phyloP scores from a whole-genome alignment of 495 filamentous ascomycete genomes.

The Rostrohypoxylon terebratum region DNA sequence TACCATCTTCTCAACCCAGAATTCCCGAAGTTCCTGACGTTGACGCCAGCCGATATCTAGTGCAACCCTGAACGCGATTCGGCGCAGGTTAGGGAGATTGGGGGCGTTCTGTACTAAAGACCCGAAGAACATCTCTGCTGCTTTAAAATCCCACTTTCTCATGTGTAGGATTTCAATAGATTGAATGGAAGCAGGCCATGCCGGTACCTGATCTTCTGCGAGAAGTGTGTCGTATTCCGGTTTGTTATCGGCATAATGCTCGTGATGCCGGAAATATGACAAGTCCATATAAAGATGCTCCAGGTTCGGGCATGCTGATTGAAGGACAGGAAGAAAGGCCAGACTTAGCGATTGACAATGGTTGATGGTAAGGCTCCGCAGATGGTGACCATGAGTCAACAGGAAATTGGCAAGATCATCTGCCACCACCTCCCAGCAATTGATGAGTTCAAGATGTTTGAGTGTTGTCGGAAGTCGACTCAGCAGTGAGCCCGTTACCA shows the following conservation, averaged over 20 bases:
- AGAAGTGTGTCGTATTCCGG: slow-evolving; percentile 77
- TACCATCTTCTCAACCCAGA: slow-evolving; percentile 74
- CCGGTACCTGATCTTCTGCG: slow-evolving; percentile 67
- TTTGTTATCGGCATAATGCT: slow-evolving; percentile 68
- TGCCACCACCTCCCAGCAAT: slow-evolving; percentile 76
- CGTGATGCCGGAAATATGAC: slow-evolving; percentile 69
- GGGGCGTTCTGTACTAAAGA: slow-evolving; percentile 77
- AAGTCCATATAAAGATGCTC: slow-evolving; percentile 77
- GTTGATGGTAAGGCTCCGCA: slow-evolving; percentile 73
- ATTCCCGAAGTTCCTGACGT: slow-evolving; percentile 76
- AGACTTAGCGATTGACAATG: slow-evolving; percentile 83
- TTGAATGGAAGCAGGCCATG: slow-evolving; percentile 78
- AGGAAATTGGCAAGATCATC: slow-evolving; percentile 70
- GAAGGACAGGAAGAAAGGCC: slow-evolving; percentile 73
- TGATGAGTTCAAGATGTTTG: slow-evolving; percentile 73
- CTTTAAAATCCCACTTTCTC: slow-evolving; percentile 71
- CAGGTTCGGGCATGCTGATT: slow-evolving; percentile 72
- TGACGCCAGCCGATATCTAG: slow-evolving; percentile 82
- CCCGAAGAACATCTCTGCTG: slow-evolving; percentile 79
- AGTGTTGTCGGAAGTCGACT: slow-evolving; percentile 71
- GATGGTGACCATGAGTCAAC: slow-evolving; percentile 66
- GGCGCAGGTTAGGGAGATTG: slow-evolving; percentile 70
- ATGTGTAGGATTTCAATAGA: slow-evolving; percentile 78
- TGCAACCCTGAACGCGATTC: slow-evolving; percentile 75
- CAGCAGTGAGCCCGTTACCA: slow-evolving; percentile 71